Evolutionary conservation across 2,329 filamentous ascomycete species (phyloP).

Genomic region (Aspergillus sp.): DNA sequence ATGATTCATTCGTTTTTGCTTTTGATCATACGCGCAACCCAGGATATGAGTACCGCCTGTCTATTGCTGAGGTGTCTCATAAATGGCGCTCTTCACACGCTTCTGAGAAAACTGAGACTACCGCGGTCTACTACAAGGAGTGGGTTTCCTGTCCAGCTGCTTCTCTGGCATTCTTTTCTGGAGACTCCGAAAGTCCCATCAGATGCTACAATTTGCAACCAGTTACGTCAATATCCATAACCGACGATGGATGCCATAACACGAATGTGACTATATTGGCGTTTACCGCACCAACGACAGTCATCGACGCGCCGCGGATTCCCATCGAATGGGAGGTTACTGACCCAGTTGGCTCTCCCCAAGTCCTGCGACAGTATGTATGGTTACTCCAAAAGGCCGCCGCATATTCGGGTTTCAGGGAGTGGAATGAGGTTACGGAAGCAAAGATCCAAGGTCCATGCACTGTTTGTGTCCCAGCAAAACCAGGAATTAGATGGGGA

Average conservation of each 20-base stretch:
- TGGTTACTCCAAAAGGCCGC: constrained; percentile 35
- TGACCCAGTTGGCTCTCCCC: constrained; percentile 27
- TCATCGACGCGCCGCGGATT: constrained; percentile 17
- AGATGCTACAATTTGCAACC: constrained; percentile 22
- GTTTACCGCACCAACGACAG: constrained; percentile 21
- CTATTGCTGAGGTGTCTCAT: constrained; percentile 49
- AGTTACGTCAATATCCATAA: constrained; percentile 14
- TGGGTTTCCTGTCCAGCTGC: constrained; percentile 25
- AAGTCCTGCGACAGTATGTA: constrained; percentile 25
- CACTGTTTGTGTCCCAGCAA: constrained; percentile 31
- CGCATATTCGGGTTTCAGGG: constrained; percentile 23
- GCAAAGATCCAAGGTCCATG: constrained; percentile 18
- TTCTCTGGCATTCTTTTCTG: constrained; percentile 20
- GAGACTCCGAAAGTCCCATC: constrained; percentile 18
- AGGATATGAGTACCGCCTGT: constrained; percentile 47
- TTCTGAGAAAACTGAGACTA: constrained; percentile 14
- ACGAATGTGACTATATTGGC: constrained; percentile 33
- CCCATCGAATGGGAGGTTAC: constrained; percentile 27
- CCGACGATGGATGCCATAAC: constrained; percentile 27
- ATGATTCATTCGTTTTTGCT: constrained; percentile 61
- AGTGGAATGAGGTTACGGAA: constrained; percentile 28
- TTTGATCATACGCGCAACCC: constrained; percentile 47
- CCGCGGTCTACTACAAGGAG: constrained; percentile 33
- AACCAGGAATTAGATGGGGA: constrained; percentile 36
- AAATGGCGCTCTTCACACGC: constrained; percentile 44